These are phyloP conservation scores for Cryptosporidium sp. DNA, from an alignment of 169 alveolate genomes.

Conservation along the genomic window DNA sequence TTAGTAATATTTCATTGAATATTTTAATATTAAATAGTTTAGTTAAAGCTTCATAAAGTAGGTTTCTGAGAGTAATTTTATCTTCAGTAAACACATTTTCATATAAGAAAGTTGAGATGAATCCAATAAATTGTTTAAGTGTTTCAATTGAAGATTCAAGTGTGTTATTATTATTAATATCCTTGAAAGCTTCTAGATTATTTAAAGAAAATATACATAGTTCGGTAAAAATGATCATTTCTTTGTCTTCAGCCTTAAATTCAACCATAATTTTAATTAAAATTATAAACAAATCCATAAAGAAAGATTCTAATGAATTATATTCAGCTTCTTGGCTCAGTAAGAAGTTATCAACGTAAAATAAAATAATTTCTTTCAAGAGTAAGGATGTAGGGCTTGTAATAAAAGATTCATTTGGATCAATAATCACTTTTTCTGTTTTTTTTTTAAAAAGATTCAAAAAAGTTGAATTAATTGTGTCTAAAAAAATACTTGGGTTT, in stretches of 20 bases:
- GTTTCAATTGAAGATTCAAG: not conserved
- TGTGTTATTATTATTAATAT: not conserved
- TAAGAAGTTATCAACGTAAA: slow-evolving; percentile 30
- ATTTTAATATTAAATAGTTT: slow-evolving; percentile 5
- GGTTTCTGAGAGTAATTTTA: slow-evolving; percentile 3
- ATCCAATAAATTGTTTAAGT: not conserved
- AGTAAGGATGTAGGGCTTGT: not conserved
- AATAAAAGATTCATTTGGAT: not conserved
- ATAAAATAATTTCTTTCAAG: slow-evolving; percentile 23
- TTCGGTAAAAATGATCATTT: not conserved
- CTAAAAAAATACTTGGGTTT: slow-evolving; percentile 8
- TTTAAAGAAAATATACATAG: slow-evolving; percentile 12
- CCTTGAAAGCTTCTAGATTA: not conserved
- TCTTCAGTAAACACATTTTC: slow-evolving; percentile 2
- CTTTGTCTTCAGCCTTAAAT: not conserved
- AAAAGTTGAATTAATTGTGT: not conserved
- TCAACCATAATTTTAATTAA: slow-evolving; percentile 2
- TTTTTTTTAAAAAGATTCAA: not conserved
- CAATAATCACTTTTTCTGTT: not conserved
- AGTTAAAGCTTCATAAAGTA: slow-evolving; percentile 11
- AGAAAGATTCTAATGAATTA: not conserved
- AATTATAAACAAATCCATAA: not conserved
- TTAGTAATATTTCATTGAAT: slow-evolving; percentile 12
- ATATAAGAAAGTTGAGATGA: not conserved
- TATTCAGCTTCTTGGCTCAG: not conserved